phyloP scores from a whole-genome alignment of 805 yeast genomes.

The Spathaspora girioi region DNA sequence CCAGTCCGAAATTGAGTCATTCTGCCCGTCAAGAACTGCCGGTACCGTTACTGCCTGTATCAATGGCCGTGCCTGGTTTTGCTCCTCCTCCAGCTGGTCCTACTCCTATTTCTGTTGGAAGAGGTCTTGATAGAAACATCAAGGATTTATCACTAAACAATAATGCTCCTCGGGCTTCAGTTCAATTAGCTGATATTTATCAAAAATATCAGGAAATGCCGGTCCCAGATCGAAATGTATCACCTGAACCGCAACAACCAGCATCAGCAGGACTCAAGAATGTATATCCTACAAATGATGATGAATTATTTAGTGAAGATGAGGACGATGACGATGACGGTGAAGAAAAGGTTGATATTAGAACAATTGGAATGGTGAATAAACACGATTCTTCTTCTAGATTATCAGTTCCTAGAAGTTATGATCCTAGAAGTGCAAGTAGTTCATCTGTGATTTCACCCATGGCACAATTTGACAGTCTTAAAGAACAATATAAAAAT shows the following conservation, averaged over 20 bases:
- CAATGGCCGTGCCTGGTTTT: neutral
- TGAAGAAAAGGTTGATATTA: conserved; percentile 17
- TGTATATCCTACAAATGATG: conserved; percentile 35
- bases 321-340: conserved; percentile 20
- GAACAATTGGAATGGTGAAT: conserved; percentile 16
- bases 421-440: conserved; percentile 27
- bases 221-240: conserved; percentile 35
- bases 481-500: conserved; percentile 35
- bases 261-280: conserved; percentile 23
- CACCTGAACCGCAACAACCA: conserved; percentile 29
- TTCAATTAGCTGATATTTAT: conserved; percentile 41
- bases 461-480: conserved; percentile 40
- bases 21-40: neutral
- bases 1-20: neutral
- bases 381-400: conserved; percentile 4
- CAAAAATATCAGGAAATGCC: conserved; percentile 38
- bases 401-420: conserved; percentile 22
- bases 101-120: neutral
- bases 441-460: conserved; percentile 41
- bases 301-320: conserved; percentile 34
- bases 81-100: neutral
- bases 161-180: conserved; percentile 26
- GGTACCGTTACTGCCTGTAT: neutral
- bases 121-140: conserved; percentile 9
- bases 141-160: conserved; percentile 11